A percentile compares a stretch with the other conserved stretches of the same genome.
phyloP scores from a whole-genome alignment of 2,329 filamentous ascomycete species.

The Pyrenophora seminiperda region DNA sequence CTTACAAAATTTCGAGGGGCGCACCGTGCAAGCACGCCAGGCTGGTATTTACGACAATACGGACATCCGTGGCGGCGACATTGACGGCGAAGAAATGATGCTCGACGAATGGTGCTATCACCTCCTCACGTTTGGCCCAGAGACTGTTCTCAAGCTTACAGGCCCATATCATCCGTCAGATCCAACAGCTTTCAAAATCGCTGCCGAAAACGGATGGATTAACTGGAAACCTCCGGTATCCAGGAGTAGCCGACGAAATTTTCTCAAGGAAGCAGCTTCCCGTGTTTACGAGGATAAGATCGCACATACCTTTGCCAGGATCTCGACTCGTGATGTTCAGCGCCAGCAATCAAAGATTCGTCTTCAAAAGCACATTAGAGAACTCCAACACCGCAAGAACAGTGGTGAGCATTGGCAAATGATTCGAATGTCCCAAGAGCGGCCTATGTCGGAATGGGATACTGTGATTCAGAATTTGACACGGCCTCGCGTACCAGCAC shows the following conservation, averaged over 20 bases:
- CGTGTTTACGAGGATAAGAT: constrained; percentile 63
- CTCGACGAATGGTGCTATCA: constrained; percentile 67
- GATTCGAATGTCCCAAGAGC: constrained; percentile 50
- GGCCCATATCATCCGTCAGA: constrained; percentile 44
- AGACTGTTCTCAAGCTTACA: constrained; percentile 60
- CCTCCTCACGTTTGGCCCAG: constrained; percentile 63
- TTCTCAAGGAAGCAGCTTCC: constrained; percentile 65
- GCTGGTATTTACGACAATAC: constrained; percentile 61
- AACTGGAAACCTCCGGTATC: constrained; percentile 58
- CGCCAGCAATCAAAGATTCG: constrained; percentile 51
- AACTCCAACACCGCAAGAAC: constrained; percentile 48
- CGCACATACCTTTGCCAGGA: constrained; percentile 42
- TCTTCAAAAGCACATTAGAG: constrained; percentile 50
- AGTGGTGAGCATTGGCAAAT: constrained; percentile 43
- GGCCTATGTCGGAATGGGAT: constrained; percentile 48
- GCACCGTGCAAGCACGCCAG: constrained; percentile 59
- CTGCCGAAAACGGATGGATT: constrained; percentile 60
- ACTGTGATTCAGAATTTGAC: constrained; percentile 41
- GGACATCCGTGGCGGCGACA: constrained; percentile 54
- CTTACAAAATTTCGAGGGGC: constrained; percentile 61
- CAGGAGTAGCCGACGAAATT: constrained; percentile 58
- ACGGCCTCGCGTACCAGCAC: constrained; percentile 22
- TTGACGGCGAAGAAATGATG: constrained; percentile 58
- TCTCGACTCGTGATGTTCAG: constrained; percentile 43
- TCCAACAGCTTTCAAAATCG: constrained; percentile 57